Evolutionary conservation across 257 asterid genomes (phyloP).

Genomic region (Nicotiana undulata): DNA sequence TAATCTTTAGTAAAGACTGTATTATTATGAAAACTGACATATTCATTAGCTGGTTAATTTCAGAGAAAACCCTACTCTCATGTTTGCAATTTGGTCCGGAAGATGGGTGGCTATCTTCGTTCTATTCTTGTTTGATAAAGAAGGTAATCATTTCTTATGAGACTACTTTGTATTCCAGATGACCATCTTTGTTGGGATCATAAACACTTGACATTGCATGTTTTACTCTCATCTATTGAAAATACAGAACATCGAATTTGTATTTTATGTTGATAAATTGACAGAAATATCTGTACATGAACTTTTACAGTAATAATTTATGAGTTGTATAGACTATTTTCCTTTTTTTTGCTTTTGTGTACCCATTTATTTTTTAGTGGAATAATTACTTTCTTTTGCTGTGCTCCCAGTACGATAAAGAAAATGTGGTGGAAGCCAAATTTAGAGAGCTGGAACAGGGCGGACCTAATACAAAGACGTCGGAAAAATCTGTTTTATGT

Average conservation of each 20-base stretch:
- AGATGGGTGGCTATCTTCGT: constrained; percentile 95
- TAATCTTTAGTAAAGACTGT: constrained; percentile 6
- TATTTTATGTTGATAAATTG: not conserved
- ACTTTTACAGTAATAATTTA: not conserved
- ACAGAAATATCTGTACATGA: not conserved
- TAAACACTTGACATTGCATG: not conserved
- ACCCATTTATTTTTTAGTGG: constrained; percentile 5
- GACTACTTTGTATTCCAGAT: not conserved
- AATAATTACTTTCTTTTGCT: constrained; percentile 6
- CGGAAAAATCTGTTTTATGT: constrained; percentile 55
- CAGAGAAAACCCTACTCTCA: constrained; percentile 70
- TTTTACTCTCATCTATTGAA: not conserved
- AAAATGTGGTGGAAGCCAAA: constrained; percentile 71
- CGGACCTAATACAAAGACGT: constrained; percentile 32
- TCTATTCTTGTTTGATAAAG: constrained; percentile 84
- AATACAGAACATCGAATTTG: not conserved
- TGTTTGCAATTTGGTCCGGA: constrained; percentile 72
- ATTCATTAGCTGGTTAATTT: constrained; percentile 17
- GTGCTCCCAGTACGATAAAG: constrained; percentile 72
- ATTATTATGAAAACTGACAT: constrained; percentile 2
- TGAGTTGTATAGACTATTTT: not conserved
- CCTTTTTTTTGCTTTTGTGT: not conserved
- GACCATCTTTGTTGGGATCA: not conserved
- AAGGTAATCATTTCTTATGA: constrained; percentile 44
- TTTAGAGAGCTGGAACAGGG: constrained; percentile 84